Percentiles rank a stretch among this genome's conserved stretches.
Evolutionary conservation across 2,329 filamentous ascomycete genomes (phyloP).

Genomic region (Fusarium continuum): DNA sequence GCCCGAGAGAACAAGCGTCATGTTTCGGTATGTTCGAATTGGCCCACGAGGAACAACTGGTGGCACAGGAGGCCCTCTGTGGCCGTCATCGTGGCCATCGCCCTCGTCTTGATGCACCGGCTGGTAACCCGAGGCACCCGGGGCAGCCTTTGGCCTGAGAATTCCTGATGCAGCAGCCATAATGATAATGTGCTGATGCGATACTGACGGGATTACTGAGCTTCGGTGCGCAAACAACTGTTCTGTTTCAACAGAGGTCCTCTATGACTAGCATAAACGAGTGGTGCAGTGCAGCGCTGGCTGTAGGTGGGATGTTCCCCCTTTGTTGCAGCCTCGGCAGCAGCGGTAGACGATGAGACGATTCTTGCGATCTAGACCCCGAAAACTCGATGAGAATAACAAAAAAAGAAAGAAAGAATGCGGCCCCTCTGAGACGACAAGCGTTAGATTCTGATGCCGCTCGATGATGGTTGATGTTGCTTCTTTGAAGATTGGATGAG

Average conservation of each 20-base stretch:
- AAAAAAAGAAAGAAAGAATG: neutral
- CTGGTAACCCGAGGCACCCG: slow-evolving; percentile 45
- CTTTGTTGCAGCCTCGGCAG: neutral
- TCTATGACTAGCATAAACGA: slow-evolving; percentile 11
- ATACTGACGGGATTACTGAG: neutral
- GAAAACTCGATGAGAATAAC: neutral
- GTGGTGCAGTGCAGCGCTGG: neutral
- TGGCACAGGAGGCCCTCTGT: slow-evolving; percentile 22
- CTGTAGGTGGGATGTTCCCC: slow-evolving; percentile 23
- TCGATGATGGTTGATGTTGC: slow-evolving; percentile 19
- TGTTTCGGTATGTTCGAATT: slow-evolving; percentile 44
- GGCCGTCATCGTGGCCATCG: slow-evolving; percentile 29
- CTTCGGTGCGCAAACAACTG: neutral
- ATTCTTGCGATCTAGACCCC: slow-evolving; percentile 1
- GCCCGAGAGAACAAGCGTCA: slow-evolving; percentile 46
- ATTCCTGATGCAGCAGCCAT: slow-evolving; percentile 33
- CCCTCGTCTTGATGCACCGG: slow-evolving; percentile 49
- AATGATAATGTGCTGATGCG: neutral
- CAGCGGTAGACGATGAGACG: slow-evolving; percentile 7
- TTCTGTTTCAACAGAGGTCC: slow-evolving; percentile 8
- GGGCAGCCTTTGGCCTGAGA: slow-evolving; percentile 15
- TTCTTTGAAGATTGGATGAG: slow-evolving; percentile 25
- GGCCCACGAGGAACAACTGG: slow-evolving; percentile 32
- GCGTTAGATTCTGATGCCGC: slow-evolving; percentile 3
- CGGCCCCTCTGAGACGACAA: neutral